Evolutionary conservation across 257 asterid genomes (phyloP).

Genomic region (Ehretia macrophylla): DNA sequence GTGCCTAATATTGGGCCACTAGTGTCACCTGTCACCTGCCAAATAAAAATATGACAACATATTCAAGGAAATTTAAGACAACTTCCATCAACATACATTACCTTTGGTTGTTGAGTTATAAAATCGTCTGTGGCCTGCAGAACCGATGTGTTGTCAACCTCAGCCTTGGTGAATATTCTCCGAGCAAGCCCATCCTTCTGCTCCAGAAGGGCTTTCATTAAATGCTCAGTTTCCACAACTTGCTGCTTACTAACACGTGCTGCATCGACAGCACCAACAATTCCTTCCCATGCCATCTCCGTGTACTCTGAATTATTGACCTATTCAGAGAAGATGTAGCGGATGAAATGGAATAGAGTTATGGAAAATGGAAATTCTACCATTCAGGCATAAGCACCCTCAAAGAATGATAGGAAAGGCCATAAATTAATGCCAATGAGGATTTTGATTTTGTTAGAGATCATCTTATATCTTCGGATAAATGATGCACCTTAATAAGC

Average conservation of each 20-base stretch:
- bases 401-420: background rate
- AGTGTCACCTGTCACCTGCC: conserved; percentile 70
- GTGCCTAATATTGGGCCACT: conserved; percentile 76
- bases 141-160: conserved; percentile 71
- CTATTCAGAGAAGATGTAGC: conserved; percentile 25
- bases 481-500: background rate
- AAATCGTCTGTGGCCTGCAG: conserved; percentile 66
- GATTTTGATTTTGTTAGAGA: too few species aligned
- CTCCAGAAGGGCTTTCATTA: conserved; percentile 84
- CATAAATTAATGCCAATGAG: too few species aligned
- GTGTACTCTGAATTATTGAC: conserved; percentile 70
- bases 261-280: conserved; percentile 67
- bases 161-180: conserved; percentile 85
- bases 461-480: too few species aligned
- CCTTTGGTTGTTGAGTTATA: conserved; percentile 63
- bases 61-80: background rate
- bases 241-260: conserved; percentile 69
- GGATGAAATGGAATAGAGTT: background rate
- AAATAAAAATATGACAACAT: conserved; percentile 13
- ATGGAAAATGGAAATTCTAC: too few species aligned
- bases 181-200: conserved; percentile 93
- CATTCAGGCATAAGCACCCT: background rate
- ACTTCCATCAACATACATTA: conserved; percentile 24
- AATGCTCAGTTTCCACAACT: conserved; percentile 88
- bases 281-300: conserved; percentile 90